phyloP scores from a whole-genome alignment of 768 basidiomycete species.

The Butyriboletus loyo region DNA sequence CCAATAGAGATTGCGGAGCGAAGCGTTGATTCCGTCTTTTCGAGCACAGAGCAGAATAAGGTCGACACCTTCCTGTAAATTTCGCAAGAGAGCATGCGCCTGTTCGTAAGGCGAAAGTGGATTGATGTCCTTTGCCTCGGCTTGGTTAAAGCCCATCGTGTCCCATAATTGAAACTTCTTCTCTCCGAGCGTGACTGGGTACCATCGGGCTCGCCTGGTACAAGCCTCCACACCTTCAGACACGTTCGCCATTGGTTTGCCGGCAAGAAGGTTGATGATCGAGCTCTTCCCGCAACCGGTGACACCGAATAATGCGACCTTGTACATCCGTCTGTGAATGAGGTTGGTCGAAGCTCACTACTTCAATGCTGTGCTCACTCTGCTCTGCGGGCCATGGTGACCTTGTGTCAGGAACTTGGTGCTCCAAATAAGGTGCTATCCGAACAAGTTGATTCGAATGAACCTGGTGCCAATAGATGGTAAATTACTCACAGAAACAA shows the following conservation, averaged over 20 bases:
- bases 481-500: constrained; percentile 6
- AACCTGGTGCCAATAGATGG: neutral
- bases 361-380: constrained; percentile 15
- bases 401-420: neutral
- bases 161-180: constrained; percentile 31
- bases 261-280: constrained; percentile 29
- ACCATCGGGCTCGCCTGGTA: constrained; percentile 30
- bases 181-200: constrained; percentile 18
- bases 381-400: constrained; percentile 6
- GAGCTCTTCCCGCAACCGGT: constrained; percentile 33
- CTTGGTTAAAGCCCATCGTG: constrained; percentile 34
- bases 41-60: constrained; percentile 40
- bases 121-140: constrained; percentile 11
- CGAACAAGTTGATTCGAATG: neutral
- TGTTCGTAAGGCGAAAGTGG: constrained; percentile 26
- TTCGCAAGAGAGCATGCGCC: constrained; percentile 33
- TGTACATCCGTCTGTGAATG: constrained; percentile 17
- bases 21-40: constrained; percentile 36
- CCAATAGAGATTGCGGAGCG: constrained; percentile 35
- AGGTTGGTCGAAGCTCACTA: neutral
- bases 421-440: neutral
- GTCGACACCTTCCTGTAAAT: constrained; percentile 34
- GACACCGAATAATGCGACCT: constrained; percentile 27
- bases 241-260: constrained; percentile 23
- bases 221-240: constrained; percentile 32